A percentile compares a stretch with the other conserved stretches of the same genome.
phyloP scores from a whole-genome alignment of 2,329 filamentous ascomycete genomes.

The Neurospora sp. region DNA sequence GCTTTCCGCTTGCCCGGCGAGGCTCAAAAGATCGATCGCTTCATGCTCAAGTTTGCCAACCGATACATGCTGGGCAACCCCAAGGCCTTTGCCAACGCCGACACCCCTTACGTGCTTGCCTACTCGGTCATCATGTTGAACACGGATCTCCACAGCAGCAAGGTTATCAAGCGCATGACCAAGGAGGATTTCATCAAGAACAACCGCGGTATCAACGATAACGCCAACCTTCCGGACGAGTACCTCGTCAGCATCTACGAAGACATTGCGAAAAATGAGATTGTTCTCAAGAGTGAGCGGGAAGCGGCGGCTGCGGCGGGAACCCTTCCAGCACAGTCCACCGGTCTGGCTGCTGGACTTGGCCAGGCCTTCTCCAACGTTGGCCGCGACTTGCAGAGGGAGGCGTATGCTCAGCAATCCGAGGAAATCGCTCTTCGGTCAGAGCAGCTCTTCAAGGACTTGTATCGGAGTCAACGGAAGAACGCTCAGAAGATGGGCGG shows the following conservation, averaged over 20 bases:
- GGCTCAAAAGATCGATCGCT: slow-evolving; percentile 97
- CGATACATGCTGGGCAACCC: slow-evolving; percentile 91
- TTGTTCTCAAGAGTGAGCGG: slow-evolving; percentile 86
- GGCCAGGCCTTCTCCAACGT: slow-evolving; percentile 87
- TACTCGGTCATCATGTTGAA: slow-evolving; percentile 98
- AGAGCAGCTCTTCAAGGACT: slow-evolving; percentile 82
- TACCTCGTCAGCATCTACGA: slow-evolving; percentile 86
- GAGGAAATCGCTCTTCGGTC: slow-evolving; percentile 74
- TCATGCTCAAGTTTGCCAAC: slow-evolving; percentile 98
- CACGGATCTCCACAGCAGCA: slow-evolving; percentile 86
- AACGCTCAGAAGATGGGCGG: slow-evolving; percentile 57
- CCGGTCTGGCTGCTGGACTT: slow-evolving; percentile 69
- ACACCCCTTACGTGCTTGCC: slow-evolving; percentile 90
- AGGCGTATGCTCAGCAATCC: slow-evolving; percentile 89
- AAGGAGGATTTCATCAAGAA: slow-evolving; percentile 99
- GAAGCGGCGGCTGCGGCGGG: slow-evolving; percentile 79
- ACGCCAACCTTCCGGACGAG: slow-evolving; percentile 82
- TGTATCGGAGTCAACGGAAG: slow-evolving; percentile 80
- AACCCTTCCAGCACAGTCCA: slow-evolving; percentile 45
- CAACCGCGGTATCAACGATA: slow-evolving; percentile 96
- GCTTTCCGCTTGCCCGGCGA: slow-evolving; percentile 92
- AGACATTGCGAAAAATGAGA: slow-evolving; percentile 84
- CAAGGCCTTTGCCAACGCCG: slow-evolving; percentile 94
- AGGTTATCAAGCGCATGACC: slow-evolving; percentile 79
- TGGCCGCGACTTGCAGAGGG: slow-evolving; percentile 80